Conservation (phyloP, 805 yeast genomes). For the Priceomyces castillae region DNA sequence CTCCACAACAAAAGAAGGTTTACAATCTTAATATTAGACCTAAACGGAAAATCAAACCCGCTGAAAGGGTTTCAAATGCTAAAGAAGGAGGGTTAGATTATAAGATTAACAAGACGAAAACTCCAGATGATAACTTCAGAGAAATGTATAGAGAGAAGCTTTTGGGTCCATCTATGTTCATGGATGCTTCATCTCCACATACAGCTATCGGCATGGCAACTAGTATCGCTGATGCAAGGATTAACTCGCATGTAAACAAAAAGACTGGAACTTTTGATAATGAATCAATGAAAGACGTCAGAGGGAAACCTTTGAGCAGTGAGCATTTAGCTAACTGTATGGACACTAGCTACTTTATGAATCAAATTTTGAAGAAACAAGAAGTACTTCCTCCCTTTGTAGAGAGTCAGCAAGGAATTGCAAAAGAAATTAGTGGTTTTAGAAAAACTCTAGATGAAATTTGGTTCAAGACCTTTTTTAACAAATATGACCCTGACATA, state of each 20-base stretch:
- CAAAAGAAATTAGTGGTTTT: conserved; percentile 45
- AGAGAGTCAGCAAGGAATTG: conserved; percentile 73
- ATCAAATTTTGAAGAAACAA: conserved; percentile 71
- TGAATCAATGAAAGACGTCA: conserved; percentile 38
- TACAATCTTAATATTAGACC: neutral
- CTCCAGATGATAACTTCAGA: conserved; percentile 47
- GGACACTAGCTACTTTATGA: conserved; percentile 67
- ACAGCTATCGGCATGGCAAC: conserved; percentile 51
- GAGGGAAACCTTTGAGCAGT: conserved; percentile 61
- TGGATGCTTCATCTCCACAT: conserved; percentile 39
- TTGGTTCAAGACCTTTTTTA: conserved; percentile 30
- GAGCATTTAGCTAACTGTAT: conserved; percentile 60
- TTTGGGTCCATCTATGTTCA: conserved; percentile 52
- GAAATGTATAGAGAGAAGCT: conserved; percentile 64
- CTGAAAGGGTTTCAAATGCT: conserved; percentile 53
- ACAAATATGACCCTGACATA: conserved; percentile 7
- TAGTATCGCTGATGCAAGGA: conserved; percentile 70
- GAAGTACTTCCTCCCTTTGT: conserved; percentile 90
- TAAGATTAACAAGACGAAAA: conserved; percentile 38
- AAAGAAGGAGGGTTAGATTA: conserved; percentile 68
- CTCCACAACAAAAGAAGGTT: conserved; percentile 18
- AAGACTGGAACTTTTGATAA: conserved; percentile 67
- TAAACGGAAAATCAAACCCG: conserved; percentile 13
- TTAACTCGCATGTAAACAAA: conserved; percentile 63
- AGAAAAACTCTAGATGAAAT: conserved; percentile 41